These are phyloP conservation scores for Ogataea corticis DNA, from an alignment of 805 yeast genomes.

Conservation along the genomic window DNA sequence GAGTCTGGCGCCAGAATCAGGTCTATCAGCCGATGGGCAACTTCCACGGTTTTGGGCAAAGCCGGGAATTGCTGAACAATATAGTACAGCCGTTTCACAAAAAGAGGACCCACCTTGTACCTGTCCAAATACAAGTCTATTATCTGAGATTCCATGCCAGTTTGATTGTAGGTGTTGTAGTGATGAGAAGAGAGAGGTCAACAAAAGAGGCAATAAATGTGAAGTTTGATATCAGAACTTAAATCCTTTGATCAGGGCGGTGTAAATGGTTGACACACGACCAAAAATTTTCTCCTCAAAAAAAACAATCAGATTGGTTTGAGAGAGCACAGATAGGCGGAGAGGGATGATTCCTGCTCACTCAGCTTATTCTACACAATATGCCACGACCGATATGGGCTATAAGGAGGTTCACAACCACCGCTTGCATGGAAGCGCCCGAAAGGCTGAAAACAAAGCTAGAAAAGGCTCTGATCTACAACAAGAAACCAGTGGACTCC, in stretches of 20 bases:
- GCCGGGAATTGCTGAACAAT: slow-evolving; percentile 18
- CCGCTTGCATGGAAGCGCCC: background rate
- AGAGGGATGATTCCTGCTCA: too few relatives aligned
- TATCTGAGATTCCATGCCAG: slow-evolving; percentile 7
- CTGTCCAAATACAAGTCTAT: slow-evolving; percentile 12
- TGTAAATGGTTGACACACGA: background rate
- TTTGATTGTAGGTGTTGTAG: background rate
- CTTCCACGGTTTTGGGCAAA: slow-evolving; percentile 1
- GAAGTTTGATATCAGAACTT: background rate
- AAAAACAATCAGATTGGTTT: too few relatives aligned
- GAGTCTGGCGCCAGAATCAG: slow-evolving; percentile 16
- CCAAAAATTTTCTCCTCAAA: background rate
- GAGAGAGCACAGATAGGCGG: too few relatives aligned
- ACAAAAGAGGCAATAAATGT: background rate
- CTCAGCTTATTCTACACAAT: too few relatives aligned
- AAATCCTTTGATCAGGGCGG: background rate
- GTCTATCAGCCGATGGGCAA: slow-evolving; percentile 14
- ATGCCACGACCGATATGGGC: background rate
- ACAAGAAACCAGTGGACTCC: slow-evolving; percentile 14
- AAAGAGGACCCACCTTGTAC: slow-evolving; percentile 21
- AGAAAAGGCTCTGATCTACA: slow-evolving; percentile 13
- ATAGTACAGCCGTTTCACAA: slow-evolving; percentile 20
- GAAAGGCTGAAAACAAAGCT: slow-evolving; percentile 15
- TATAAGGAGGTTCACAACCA: slow-evolving; percentile 4
- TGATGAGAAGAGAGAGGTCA: background rate